A percentile compares a stretch with the other conserved stretches of the same genome.
Conservation (phyloP, 805 yeast species). For the Saccharomyces kudriavzevii region DNA sequence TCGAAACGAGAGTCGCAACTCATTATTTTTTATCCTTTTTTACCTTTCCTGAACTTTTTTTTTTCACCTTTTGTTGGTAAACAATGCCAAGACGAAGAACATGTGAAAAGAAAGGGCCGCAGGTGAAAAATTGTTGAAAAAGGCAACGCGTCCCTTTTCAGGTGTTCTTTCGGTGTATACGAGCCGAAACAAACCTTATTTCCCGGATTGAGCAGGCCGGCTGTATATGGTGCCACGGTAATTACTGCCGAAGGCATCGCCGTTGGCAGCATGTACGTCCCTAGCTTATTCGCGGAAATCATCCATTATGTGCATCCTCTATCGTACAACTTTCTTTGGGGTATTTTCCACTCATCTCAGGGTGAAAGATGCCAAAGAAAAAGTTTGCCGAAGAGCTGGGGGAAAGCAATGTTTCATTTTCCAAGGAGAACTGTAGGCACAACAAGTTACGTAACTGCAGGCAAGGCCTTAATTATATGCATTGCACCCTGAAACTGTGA, state of each 20-base stretch:
- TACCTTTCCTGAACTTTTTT: background rate
- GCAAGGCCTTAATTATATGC: background rate
- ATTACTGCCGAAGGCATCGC: background rate
- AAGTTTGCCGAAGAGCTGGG: background rate
- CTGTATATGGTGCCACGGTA: background rate
- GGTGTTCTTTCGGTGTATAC: background rate
- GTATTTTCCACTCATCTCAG: background rate
- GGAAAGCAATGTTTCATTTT: background rate
- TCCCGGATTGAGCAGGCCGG: slow-evolving; percentile 51
- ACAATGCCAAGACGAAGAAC: background rate
- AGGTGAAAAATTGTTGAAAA: background rate
- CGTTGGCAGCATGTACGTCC: background rate
- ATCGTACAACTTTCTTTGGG: background rate
- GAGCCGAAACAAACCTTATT: slow-evolving; percentile 27
- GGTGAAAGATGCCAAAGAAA: background rate
- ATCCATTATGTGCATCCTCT: background rate
- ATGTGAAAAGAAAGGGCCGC: background rate
- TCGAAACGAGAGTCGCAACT: background rate
- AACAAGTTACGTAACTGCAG: background rate
- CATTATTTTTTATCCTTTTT: background rate
- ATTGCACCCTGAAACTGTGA: background rate
- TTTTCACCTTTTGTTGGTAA: background rate
- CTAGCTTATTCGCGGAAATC: background rate
- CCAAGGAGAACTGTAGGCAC: background rate
- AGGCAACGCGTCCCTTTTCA: background rate